These are phyloP conservation scores for Cadophora luteo-olivacea DNA, from an alignment of 2,329 filamentous ascomycete genomes.

Conservation along the genomic window DNA sequence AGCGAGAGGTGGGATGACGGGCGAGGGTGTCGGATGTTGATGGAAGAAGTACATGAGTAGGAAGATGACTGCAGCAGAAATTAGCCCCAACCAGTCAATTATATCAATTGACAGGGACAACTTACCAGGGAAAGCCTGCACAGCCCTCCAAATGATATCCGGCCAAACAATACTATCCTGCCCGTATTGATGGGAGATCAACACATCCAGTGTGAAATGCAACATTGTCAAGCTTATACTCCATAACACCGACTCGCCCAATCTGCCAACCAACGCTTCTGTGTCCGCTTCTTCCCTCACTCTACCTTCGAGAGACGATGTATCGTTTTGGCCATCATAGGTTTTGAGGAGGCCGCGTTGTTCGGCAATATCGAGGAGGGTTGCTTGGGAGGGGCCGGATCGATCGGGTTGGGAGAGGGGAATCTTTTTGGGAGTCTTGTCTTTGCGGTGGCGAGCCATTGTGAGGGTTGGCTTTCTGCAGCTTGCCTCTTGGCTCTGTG, in stretches of 20 bases:
- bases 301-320: background rate
- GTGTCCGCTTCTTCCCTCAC: slow-evolving; percentile 33
- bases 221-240: slow-evolving; percentile 70
- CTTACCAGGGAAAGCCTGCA: slow-evolving; percentile 59
- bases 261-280: slow-evolving; percentile 41
- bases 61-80: slow-evolving; percentile 45
- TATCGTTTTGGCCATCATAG: slow-evolving; percentile 13
- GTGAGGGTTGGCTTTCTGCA: background rate
- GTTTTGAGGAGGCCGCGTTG: slow-evolving; percentile 58
- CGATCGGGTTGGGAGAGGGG: slow-evolving; percentile 74
- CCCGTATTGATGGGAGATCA: slow-evolving; percentile 79
- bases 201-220: slow-evolving; percentile 79
- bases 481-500: background rate
- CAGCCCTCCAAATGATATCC: slow-evolving; percentile 57
- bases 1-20: slow-evolving; percentile 58
- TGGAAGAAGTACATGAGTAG: slow-evolving; percentile 45
- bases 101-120: slow-evolving; percentile 4
- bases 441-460: slow-evolving; percentile 58
- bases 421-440: slow-evolving; percentile 54
- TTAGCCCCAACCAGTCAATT: too few relatives aligned
- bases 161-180: slow-evolving; percentile 69
- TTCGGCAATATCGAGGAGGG: slow-evolving; percentile 75
- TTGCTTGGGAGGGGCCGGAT: slow-evolving; percentile 65
- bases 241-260: slow-evolving; percentile 61
- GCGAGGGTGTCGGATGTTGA: slow-evolving; percentile 50